phyloP scores from a whole-genome alignment of 331 rosid species.

The Acacia pycnantha region DNA sequence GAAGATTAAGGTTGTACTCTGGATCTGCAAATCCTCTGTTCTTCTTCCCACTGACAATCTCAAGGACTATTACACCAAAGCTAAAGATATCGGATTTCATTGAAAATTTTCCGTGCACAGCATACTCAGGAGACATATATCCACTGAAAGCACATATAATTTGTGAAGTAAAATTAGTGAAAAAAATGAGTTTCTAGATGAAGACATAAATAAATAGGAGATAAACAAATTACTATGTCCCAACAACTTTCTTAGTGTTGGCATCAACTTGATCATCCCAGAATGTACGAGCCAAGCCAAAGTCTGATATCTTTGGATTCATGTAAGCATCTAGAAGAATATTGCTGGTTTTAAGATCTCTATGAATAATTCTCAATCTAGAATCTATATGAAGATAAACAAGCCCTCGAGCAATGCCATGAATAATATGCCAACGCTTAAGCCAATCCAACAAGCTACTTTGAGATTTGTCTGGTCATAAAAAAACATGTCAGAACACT shows the following conservation, averaged over 20 bases:
- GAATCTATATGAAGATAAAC: constrained; percentile 43
- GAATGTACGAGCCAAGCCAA: neutral
- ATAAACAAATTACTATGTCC: no score
- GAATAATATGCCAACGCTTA: neutral
- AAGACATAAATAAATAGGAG: no score
- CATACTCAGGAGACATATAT: no score
- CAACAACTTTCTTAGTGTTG: neutral
- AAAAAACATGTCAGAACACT: neutral
- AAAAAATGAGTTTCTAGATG: no score
- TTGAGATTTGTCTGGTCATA: neutral
- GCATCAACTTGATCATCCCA: neutral
- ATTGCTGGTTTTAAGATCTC: neutral
- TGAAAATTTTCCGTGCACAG: neutral
- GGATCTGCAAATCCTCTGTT: neutral
- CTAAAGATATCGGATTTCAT: neutral
- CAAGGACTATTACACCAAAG: neutral
- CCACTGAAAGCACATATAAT: neutral
- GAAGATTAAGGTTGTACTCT: neutral
- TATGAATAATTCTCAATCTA: constrained; percentile 6
- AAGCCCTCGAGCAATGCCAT: constrained; percentile 38
- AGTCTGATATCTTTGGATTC: constrained; percentile 7
- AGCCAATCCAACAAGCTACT: neutral
- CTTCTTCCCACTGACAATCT: neutral
- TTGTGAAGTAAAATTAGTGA: no score
- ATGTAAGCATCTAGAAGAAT: neutral